Evolutionary conservation across 345 rosid species (phyloP).

Genomic region (Balakata baccata): DNA sequence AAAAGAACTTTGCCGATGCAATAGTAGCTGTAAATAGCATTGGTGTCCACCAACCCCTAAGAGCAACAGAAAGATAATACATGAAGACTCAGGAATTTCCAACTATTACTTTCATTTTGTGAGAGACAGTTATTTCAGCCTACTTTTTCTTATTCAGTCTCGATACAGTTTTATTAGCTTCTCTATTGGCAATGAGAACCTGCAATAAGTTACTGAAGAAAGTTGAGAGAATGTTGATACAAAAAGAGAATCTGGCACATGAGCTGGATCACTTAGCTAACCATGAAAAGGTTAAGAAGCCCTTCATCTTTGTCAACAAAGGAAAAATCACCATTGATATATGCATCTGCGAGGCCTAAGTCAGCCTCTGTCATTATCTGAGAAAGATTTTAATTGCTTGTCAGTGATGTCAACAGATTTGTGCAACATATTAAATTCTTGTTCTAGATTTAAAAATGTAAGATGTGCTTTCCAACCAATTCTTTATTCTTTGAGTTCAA

Average conservation of each 20-base stretch:
- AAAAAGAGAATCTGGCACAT: not conserved
- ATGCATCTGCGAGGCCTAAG: slow-evolving; percentile 88
- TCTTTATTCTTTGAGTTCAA: not conserved
- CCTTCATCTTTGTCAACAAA: slow-evolving; percentile 73
- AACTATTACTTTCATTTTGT: not conserved
- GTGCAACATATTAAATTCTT: not conserved
- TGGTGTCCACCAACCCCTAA: slow-evolving; percentile 99
- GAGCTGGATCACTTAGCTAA: slow-evolving; percentile 24
- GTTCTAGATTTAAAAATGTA: not conserved
- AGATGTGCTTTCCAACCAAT: not conserved
- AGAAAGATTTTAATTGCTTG: not conserved
- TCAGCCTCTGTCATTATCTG: slow-evolving; percentile 93
- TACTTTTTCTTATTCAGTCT: slow-evolving; percentile 63
- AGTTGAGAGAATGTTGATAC: not conserved
- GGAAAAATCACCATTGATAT: slow-evolving; percentile 73
- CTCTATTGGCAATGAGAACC: slow-evolving; percentile 78
- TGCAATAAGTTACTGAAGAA: slow-evolving; percentile 22
- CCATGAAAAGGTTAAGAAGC: slow-evolving; percentile 70
- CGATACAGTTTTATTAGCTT: slow-evolving; percentile 38
- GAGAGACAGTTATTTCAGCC: not conserved
- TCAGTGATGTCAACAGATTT: slow-evolving; percentile 2
- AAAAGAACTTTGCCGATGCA: slow-evolving; percentile 72
- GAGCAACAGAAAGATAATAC: not conserved
- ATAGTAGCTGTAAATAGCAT: slow-evolving; percentile 64
- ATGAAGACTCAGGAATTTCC: not conserved